phyloP scores from a whole-genome alignment of 2,329 filamentous ascomycete genomes.

The Chlorencoelia australis region DNA sequence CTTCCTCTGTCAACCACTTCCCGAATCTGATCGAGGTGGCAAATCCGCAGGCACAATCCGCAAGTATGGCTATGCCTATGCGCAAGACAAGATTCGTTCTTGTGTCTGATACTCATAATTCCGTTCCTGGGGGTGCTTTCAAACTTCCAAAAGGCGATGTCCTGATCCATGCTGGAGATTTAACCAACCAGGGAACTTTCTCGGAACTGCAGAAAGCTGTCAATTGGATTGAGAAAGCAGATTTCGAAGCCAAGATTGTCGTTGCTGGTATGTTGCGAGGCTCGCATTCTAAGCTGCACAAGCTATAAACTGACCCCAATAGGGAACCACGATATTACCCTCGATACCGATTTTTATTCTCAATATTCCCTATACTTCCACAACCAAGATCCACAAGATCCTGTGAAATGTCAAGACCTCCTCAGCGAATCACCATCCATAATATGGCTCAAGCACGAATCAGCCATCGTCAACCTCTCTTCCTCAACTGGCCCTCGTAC shows the following conservation, averaged over 20 bases:
- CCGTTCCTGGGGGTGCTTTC: constrained; percentile 36
- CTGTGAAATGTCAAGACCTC: constrained; percentile 42
- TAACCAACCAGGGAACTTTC: constrained; percentile 62
- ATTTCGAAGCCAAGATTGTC: constrained; percentile 62
- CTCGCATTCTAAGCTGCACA: constrained; percentile 1
- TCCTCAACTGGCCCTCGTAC: constrained; percentile 46
- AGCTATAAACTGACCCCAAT: constrained; percentile 8
- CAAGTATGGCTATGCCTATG: constrained; percentile 3
- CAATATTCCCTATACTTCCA: constrained; percentile 44
- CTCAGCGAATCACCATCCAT: constrained; percentile 37
- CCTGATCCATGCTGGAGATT: constrained; percentile 65
- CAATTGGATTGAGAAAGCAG: constrained; percentile 55
- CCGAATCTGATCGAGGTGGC: no score
- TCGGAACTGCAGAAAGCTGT: constrained; percentile 51
- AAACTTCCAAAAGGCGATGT: constrained; percentile 64
- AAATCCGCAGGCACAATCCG: no score
- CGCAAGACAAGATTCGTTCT: constrained; percentile 57
- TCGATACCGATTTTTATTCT: constrained; percentile 53
- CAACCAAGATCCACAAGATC: constrained; percentile 43
- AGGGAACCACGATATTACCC: constrained; percentile 69
- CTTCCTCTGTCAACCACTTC: no score
- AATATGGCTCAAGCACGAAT: constrained; percentile 54
- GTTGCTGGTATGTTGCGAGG: constrained; percentile 44
- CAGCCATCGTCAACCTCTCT: constrained; percentile 42
- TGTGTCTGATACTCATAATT: constrained; percentile 69